Conservation (phyloP, 495 filamentous ascomycete genomes). For the Lichina pygmaea region DNA sequence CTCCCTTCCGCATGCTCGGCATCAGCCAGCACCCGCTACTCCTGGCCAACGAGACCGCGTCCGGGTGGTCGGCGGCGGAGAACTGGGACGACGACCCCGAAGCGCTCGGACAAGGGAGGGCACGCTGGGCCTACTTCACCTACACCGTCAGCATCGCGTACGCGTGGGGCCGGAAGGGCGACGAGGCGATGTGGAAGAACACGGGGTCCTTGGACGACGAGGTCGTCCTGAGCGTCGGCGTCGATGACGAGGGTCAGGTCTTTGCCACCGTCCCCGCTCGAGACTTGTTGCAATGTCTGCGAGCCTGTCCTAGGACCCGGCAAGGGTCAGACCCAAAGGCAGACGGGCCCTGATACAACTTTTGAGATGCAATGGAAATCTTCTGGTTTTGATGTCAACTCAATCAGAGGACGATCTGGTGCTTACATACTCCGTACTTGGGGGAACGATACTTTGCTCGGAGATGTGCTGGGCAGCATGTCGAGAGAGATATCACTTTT, state of each 20-base stretch:
- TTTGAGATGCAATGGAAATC: neutral
- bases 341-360: no score
- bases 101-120: conserved; percentile 4
- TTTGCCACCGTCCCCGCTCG: conserved; percentile 11
- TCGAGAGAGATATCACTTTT: no score
- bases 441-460: neutral
- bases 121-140: conserved; percentile 14
- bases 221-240: conserved; percentile 13
- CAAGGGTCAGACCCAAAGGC: neutral
- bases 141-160: conserved; percentile 16
- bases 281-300: conserved; percentile 13
- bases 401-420: neutral
- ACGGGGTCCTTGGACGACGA: conserved; percentile 15
- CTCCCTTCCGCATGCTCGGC: conserved; percentile 13
- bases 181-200: conserved; percentile 11
- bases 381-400: neutral
- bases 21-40: conserved; percentile 12
- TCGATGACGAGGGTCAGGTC: conserved; percentile 12
- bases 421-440: neutral
- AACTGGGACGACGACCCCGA: conserved; percentile 12
- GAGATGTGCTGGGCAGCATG: no score
- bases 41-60: conserved; percentile 14
- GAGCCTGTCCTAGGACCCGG: conserved; percentile 10
- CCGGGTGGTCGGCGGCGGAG: conserved; percentile 11
- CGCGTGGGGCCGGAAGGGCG: conserved; percentile 11